Evolutionary conservation across 1,139 yeast species (phyloP).

Genomic region (Keqinozyma sinolaborantium): DNA sequence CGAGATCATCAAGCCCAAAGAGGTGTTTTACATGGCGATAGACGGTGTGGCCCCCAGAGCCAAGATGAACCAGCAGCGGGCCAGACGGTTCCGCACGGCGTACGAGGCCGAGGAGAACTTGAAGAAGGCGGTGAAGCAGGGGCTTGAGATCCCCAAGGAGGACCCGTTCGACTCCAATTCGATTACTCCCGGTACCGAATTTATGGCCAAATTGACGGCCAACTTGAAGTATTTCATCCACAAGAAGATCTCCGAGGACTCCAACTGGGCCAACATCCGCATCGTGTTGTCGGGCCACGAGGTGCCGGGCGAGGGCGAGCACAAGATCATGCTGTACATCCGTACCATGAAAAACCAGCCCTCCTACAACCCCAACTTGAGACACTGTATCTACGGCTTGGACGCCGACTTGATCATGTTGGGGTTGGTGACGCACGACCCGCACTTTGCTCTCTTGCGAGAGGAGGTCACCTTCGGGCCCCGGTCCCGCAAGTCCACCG

Average conservation of each 20-base stretch:
- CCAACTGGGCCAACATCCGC: slow-evolving; percentile 86
- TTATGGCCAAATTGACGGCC: slow-evolving; percentile 84
- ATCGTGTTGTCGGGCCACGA: slow-evolving; percentile 92
- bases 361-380: slow-evolving; percentile 81
- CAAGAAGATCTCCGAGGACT: slow-evolving; percentile 78
- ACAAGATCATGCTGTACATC: slow-evolving; percentile 92
- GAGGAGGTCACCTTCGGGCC: slow-evolving; percentile 95
- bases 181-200: slow-evolving; percentile 99
- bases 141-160: slow-evolving; percentile 60
- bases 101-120: slow-evolving; percentile 77
- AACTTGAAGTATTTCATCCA: slow-evolving; percentile 89
- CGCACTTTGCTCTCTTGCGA: slow-evolving; percentile 88
- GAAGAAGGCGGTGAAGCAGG: slow-evolving; percentile 59
- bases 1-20: slow-evolving; percentile 79
- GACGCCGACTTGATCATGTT: slow-evolving; percentile 98
- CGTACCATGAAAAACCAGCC: slow-evolving; percentile 83
- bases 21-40: slow-evolving; percentile 93
- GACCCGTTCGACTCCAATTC: slow-evolving; percentile 81
- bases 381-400: slow-evolving; percentile 92
- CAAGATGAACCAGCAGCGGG: slow-evolving; percentile 96
- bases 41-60: slow-evolving; percentile 99
- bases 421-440: slow-evolving; percentile 95
- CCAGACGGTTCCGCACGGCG: slow-evolving; percentile 94
- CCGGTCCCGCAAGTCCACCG: slow-evolving; percentile 33
- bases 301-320: slow-evolving; percentile 99